Evolutionary conservation across 164 flowering plant genomes (phyloP).

Genomic region (Berberis thunbergii): DNA sequence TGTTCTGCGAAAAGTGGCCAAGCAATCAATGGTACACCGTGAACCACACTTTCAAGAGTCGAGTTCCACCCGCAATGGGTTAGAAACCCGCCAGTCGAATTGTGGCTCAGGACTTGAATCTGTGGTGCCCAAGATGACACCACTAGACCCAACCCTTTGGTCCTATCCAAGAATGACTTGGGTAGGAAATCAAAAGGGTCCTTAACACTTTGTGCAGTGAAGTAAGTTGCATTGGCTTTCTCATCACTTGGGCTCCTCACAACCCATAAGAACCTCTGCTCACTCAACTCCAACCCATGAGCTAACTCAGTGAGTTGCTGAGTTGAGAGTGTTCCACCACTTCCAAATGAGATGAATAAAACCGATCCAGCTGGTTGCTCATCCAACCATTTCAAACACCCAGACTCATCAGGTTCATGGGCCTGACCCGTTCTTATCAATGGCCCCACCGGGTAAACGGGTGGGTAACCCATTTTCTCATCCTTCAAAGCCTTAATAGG

Average conservation of each 20-base stretch:
- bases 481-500: conserved; percentile 14
- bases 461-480: conserved; percentile 6
- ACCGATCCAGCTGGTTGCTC: conserved; percentile 34
- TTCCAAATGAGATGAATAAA: conserved; percentile 55
- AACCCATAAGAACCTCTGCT: conserved; percentile 36
- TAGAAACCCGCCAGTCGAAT: conserved; percentile 32
- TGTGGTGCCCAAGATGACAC: conserved; percentile 43
- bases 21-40: conserved; percentile 34
- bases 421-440: conserved; percentile 5
- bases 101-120: conserved; percentile 22
- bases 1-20: conserved; percentile 50
- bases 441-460: conserved; percentile 32
- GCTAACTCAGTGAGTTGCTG: conserved; percentile 47
- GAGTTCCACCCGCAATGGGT: conserved; percentile 48
- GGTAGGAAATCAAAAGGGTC: conserved; percentile 25
- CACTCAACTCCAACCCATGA: conserved; percentile 38
- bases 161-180: conserved; percentile 24
- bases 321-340: conserved; percentile 56
- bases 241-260: conserved; percentile 22
- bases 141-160: conserved; percentile 24
- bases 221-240: conserved; percentile 14
- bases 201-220: conserved; percentile 5
- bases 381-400: conserved; percentile 25
- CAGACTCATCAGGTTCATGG: not conserved
- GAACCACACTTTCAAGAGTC: conserved; percentile 25